Conservation (phyloP, 1,284 basidiomycete genomes). For the Heterobasidion occidentale region DNA sequence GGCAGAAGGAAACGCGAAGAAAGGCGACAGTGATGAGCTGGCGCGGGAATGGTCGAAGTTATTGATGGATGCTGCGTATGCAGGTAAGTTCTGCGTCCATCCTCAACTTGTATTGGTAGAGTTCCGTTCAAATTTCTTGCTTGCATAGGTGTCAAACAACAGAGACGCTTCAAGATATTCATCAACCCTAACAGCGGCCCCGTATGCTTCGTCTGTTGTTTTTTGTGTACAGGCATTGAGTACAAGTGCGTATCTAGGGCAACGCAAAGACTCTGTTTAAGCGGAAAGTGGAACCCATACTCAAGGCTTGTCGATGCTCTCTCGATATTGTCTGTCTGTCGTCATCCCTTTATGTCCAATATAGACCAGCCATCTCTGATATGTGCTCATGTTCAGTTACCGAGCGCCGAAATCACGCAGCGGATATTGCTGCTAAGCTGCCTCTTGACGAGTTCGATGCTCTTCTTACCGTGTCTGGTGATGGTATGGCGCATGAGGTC, state of each 20-base stretch:
- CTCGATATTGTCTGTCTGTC: conserved; percentile 57
- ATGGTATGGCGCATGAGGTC: conserved; percentile 88
- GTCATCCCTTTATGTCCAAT: not conserved
- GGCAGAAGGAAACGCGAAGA: conserved; percentile 33
- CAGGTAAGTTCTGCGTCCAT: conserved; percentile 30
- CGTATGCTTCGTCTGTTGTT: conserved; percentile 26
- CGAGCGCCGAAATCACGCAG: conserved; percentile 47
- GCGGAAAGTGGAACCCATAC: conserved; percentile 71
- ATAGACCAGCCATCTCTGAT: not conserved
- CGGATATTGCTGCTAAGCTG: conserved; percentile 58
- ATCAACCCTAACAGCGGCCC: conserved; percentile 85
- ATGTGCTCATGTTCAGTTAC: conserved; percentile 6
- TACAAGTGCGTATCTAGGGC: conserved; percentile 39
- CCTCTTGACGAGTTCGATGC: conserved; percentile 64
- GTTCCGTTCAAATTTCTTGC: conserved; percentile 1
- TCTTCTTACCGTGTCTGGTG: conserved; percentile 81
- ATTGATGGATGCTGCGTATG: conserved; percentile 53
- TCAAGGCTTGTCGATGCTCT: conserved; percentile 68
- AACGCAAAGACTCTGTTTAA: conserved; percentile 57
- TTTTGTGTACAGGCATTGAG: not conserved
- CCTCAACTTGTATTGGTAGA: not conserved
- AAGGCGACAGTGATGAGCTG: conserved; percentile 23
- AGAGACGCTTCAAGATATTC: conserved; percentile 57
- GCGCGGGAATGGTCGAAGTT: conserved; percentile 49
- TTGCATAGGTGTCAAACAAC: conserved; percentile 39